Conservation (phyloP, 179 eudicot genomes). For the Camellia oleifera region DNA sequence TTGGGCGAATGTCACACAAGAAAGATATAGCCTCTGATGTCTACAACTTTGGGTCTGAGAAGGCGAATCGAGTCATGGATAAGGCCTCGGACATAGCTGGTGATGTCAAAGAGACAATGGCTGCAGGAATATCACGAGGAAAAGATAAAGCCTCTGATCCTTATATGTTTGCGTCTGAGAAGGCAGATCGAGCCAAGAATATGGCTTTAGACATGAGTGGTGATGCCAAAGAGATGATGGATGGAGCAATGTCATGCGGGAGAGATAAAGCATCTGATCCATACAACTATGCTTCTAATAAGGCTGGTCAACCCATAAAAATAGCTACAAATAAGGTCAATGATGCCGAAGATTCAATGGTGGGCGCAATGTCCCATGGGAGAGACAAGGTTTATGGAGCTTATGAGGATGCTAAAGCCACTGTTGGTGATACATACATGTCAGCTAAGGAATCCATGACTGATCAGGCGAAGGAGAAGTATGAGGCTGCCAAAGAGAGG, state of each 20-base stretch:
- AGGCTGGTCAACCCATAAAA: conserved; percentile 13
- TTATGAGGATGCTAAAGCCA: conserved; percentile 12
- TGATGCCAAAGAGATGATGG: conserved; percentile 8
- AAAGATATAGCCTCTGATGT: conserved; percentile 22
- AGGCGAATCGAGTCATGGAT: conserved; percentile 18
- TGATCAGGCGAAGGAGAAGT: conserved; percentile 19
- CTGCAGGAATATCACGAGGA: conserved; percentile 8
- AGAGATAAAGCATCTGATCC: conserved; percentile 21
- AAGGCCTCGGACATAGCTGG: conserved; percentile 2
- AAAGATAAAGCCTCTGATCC: conserved; percentile 11
- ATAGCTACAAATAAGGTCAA: conserved; percentile 16
- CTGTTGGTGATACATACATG: conserved; percentile 17
- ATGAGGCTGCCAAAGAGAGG: conserved; percentile 38
- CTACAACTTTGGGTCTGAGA: conserved; percentile 11
- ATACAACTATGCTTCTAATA: conserved; percentile 18
- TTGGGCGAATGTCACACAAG: conserved; percentile 2
- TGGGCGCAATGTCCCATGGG: conserved; percentile 5
- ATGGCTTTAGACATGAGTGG: conserved; percentile 16
- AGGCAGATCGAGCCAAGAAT: conserved; percentile 18
- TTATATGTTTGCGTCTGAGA: conserved; percentile 15
- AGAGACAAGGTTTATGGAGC: conserved; percentile 14
- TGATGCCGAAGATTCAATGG: conserved; percentile 2
- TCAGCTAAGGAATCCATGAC: conserved; percentile 25
- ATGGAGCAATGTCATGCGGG: conserved; percentile 5
- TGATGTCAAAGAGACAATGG: conserved; percentile 3